Percentiles rank a stretch among this genome's conserved stretches.
These are phyloP conservation scores for Globisporangium okanoganense DNA, from an alignment of 352 stramenopile genomes.

Conservation along the genomic window DNA sequence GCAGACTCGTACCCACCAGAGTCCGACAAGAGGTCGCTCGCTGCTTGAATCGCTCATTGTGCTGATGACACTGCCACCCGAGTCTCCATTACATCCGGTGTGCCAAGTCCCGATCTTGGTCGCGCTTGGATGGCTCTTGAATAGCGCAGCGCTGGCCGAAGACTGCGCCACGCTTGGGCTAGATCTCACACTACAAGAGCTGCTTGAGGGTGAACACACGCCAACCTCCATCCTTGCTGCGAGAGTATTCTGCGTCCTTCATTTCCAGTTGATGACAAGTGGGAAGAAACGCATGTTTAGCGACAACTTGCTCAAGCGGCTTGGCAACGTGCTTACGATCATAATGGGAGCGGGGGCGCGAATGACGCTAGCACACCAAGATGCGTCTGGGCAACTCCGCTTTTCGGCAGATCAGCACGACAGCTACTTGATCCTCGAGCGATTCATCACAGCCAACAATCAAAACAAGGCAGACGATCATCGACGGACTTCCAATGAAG, in stretches of 20 bases:
- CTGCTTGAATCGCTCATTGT: slow-evolving; percentile 10
- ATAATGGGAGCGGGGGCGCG: not conserved
- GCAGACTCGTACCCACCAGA: not conserved
- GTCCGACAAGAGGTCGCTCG: not conserved
- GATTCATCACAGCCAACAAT: not conserved
- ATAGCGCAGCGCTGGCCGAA: not conserved
- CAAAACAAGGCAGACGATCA: not conserved
- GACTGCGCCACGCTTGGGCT: slow-evolving; percentile 11
- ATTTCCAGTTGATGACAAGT: slow-evolving; percentile 10
- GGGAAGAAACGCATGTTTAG: not conserved
- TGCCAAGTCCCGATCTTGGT: slow-evolving; percentile 8
- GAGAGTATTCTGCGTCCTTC: slow-evolving; percentile 7
- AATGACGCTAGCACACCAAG: not conserved
- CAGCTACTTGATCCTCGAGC: slow-evolving; percentile 10
- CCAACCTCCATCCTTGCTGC: slow-evolving; percentile 7
- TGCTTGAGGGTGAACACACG: not conserved
- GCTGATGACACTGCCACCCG: slow-evolving; percentile 3
- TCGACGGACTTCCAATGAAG: too few relatives aligned
- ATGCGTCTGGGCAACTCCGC: not conserved
- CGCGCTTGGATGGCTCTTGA: slow-evolving; percentile 12
- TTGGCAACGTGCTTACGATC: slow-evolving; percentile 13
- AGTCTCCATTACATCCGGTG: slow-evolving; percentile 5
- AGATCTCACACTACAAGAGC: slow-evolving; percentile 4
- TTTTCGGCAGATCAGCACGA: slow-evolving; percentile 12
- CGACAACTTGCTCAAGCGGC: slow-evolving; percentile 3